phyloP scores from a whole-genome alignment of 2,329 filamentous ascomycete species.

The Penicillium brasilianum region DNA sequence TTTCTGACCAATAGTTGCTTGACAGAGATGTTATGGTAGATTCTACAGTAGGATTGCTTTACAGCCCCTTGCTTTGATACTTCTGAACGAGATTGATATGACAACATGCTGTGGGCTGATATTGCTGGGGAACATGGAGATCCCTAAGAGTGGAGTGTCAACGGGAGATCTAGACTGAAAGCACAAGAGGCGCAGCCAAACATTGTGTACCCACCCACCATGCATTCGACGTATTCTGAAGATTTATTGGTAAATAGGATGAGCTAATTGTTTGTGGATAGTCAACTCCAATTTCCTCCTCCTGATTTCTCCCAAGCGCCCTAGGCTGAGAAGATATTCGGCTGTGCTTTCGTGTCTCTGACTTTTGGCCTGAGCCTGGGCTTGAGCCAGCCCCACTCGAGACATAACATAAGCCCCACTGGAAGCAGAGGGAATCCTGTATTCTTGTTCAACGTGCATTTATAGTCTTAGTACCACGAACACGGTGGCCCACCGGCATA shows the following conservation, averaged over 20 bases:
- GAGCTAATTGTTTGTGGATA: not conserved
- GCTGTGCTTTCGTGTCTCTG: not conserved
- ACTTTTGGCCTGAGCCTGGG: not conserved
- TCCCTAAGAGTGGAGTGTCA: not conserved
- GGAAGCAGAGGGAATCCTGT: not conserved
- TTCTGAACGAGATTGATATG: not conserved
- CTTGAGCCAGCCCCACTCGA: not conserved
- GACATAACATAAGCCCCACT: not conserved
- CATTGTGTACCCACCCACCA: not conserved
- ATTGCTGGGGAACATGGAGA: not conserved
- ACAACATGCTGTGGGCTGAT: not conserved
- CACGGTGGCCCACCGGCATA: not conserved
- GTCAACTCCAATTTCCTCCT: not conserved
- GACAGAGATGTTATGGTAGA: not conserved
- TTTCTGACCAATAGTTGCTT: not conserved
- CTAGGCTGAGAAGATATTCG: not conserved
- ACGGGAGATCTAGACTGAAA: not conserved
- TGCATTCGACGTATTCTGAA: too few species aligned
- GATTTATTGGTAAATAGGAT: too few species aligned
- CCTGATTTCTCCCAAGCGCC: slow-evolving; percentile 4
- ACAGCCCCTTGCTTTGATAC: not conserved
- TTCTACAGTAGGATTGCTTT: not conserved
- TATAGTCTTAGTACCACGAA: too few species aligned
- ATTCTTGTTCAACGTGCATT: not conserved
- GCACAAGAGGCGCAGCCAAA: not conserved